A percentile compares a stretch with the other conserved stretches of the same genome.
These are phyloP conservation scores for Penicillium paneum DNA, from an alignment of 2,329 filamentous ascomycete genomes.

Conservation along the genomic window DNA sequence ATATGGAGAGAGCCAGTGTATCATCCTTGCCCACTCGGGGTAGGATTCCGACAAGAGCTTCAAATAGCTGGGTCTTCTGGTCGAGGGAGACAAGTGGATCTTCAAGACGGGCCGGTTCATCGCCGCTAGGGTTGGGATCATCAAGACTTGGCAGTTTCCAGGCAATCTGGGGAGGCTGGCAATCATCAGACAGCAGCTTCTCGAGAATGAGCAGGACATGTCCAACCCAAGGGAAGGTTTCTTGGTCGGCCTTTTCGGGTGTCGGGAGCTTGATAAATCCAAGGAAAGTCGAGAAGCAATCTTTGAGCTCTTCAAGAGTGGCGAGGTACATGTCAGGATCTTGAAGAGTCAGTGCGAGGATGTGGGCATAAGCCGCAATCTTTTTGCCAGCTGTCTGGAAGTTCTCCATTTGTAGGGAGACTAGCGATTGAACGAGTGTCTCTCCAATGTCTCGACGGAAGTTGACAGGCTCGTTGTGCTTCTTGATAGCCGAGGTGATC, in stretches of 20 bases:
- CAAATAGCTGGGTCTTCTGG: slow-evolving; percentile 68
- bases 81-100: slow-evolving; percentile 62
- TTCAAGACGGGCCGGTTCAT: slow-evolving; percentile 57
- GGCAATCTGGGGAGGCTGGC: slow-evolving; percentile 69
- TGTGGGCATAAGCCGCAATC: slow-evolving; percentile 86
- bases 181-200: slow-evolving; percentile 83
- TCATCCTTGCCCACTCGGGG: slow-evolving; percentile 86
- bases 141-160: slow-evolving; percentile 62
- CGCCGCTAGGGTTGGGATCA: slow-evolving; percentile 46
- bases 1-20: slow-evolving; percentile 74
- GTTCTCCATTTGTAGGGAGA: slow-evolving; percentile 61
- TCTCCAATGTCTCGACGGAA: slow-evolving; percentile 71
- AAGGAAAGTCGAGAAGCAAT: slow-evolving; percentile 72
- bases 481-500: slow-evolving; percentile 67
- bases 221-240: slow-evolving; percentile 87
- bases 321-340: slow-evolving; percentile 76
- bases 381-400: slow-evolving; percentile 60
- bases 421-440: slow-evolving; percentile 78
- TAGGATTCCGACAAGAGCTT: slow-evolving; percentile 75
- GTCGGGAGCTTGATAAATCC: slow-evolving; percentile 67
- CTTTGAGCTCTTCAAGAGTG: slow-evolving; percentile 70
- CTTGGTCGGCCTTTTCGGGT: slow-evolving; percentile 65
- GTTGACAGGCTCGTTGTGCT: slow-evolving; percentile 57
- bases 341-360: slow-evolving; percentile 83
- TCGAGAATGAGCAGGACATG: slow-evolving; percentile 88